Percentiles rank a stretch among this genome's conserved stretches.
These are phyloP conservation scores for Crithidia expoeki DNA, from an alignment of 208 protist species.

Conservation along the genomic window DNA sequence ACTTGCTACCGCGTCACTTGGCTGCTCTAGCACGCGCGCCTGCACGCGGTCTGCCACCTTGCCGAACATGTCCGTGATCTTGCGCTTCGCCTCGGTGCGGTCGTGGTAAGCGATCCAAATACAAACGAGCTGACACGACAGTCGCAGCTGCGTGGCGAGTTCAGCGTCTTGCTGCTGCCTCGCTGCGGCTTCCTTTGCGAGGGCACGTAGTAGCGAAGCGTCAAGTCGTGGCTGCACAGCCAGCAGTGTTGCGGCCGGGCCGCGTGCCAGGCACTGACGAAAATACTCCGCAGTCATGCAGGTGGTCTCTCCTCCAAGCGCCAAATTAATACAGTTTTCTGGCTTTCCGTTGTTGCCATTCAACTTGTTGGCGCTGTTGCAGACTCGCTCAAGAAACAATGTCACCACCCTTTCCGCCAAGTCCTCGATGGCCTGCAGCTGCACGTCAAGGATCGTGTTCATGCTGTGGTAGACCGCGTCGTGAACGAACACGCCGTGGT, in stretches of 20 bases:
- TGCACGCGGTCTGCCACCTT: conserved; percentile 22
- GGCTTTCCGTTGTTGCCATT: too few relatives aligned
- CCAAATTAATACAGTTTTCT: background rate
- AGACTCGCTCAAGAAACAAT: background rate
- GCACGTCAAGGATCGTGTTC: conserved; percentile 41
- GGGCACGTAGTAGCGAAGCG: conserved; percentile 4
- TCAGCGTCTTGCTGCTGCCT: background rate
- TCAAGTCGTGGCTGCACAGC: conserved; percentile 6
- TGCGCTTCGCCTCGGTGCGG: conserved; percentile 32
- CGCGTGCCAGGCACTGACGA: conserved; percentile 11
- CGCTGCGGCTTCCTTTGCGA: conserved; percentile 6
- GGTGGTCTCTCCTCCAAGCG: too few relatives aligned
- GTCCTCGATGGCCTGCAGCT: conserved; percentile 34
- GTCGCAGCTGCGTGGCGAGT: conserved; percentile 8
- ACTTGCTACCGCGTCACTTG: conserved; percentile 2
- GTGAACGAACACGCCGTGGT: conserved; percentile 75
- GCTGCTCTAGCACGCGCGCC: conserved; percentile 32
- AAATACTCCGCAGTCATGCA: conserved; percentile 7
- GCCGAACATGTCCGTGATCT: conserved; percentile 35
- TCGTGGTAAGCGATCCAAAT: conserved; percentile 58
- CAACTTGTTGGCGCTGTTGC: background rate
- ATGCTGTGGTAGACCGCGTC: conserved; percentile 42
- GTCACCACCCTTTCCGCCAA: conserved; percentile 23
- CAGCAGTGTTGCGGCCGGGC: background rate
- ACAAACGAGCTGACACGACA: conserved; percentile 33